phyloP scores from a whole-genome alignment of 2,329 filamentous ascomycete species.

The Diaporthe sp. region DNA sequence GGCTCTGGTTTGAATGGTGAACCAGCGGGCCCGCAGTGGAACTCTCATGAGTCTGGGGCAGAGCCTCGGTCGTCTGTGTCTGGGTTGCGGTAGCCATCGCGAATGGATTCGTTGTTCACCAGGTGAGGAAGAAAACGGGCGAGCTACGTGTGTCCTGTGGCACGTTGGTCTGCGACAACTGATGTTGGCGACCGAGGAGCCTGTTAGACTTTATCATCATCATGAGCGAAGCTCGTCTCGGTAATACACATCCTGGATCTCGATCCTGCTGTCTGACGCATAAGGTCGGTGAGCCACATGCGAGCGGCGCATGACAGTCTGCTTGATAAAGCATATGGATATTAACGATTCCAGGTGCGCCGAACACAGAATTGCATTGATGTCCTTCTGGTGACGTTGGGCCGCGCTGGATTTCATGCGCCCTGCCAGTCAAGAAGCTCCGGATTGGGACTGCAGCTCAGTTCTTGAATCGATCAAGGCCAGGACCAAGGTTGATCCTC shows the following conservation, averaged over 20 bases:
- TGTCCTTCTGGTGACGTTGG: slow-evolving; percentile 1
- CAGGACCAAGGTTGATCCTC: neutral
- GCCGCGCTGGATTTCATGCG: slow-evolving; percentile 21
- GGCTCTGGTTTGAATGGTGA: slow-evolving; percentile 30
- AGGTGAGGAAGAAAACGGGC: neutral
- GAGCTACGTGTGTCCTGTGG: neutral
- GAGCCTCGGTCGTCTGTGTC: slow-evolving; percentile 27
- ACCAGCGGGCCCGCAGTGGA: neutral
- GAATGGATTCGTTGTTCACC: neutral
- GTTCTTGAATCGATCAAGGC: neutral
- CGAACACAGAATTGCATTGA: slow-evolving; percentile 21
- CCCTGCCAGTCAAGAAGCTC: neutral
- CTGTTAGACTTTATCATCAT: neutral
- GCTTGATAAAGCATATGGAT: neutral
- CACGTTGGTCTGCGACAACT: neutral
- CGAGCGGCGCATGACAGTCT: slow-evolving; percentile 6
- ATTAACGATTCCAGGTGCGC: neutral
- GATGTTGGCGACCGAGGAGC: neutral
- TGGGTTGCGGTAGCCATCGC: slow-evolving; percentile 31
- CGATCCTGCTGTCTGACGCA: slow-evolving; percentile 5
- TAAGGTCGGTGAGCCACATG: slow-evolving; percentile 15
- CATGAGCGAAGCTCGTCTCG: neutral
- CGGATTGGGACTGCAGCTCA: slow-evolving; percentile 5
- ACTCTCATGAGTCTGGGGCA: neutral
- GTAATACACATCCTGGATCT: neutral